Conservation (phyloP, 257 asterid genomes). For the Fraxinus quadrangulata region DNA sequence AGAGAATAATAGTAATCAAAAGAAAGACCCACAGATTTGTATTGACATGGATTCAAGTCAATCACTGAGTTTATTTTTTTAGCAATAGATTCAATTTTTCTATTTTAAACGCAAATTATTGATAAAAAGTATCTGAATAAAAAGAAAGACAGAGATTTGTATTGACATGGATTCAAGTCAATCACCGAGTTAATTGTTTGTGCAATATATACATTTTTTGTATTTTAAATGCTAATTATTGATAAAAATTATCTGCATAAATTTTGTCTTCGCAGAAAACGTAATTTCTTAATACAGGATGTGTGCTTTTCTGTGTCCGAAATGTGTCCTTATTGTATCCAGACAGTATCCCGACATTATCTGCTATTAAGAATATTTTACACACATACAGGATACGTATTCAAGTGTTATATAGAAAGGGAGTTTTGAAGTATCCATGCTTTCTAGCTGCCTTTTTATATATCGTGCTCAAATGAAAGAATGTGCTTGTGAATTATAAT, state of each 20-base stretch:
- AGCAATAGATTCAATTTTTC: neutral
- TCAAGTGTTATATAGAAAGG: neutral
- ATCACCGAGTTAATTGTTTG: neutral
- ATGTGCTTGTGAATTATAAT: slow-evolving; percentile 5
- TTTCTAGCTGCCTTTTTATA: neutral
- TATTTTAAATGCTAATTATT: no score
- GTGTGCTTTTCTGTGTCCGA: neutral
- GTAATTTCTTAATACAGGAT: neutral
- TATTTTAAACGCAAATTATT: no score
- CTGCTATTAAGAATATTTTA: neutral
- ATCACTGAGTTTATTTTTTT: neutral
- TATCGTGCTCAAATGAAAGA: neutral
- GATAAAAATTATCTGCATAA: neutral
- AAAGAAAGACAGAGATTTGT: neutral
- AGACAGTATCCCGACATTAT: neutral
- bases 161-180: neutral
- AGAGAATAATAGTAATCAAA: neutral
- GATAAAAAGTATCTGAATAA: no score
- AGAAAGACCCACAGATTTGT: neutral
- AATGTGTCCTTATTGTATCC: neutral
- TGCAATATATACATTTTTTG: neutral
- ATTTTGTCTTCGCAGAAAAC: neutral
- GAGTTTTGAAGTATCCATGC: slow-evolving; percentile 7
- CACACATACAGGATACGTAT: neutral
- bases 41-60: neutral